Conservation (phyloP, 495 filamentous ascomycete species). For the Annulohypoxylon maeteangense region DNA sequence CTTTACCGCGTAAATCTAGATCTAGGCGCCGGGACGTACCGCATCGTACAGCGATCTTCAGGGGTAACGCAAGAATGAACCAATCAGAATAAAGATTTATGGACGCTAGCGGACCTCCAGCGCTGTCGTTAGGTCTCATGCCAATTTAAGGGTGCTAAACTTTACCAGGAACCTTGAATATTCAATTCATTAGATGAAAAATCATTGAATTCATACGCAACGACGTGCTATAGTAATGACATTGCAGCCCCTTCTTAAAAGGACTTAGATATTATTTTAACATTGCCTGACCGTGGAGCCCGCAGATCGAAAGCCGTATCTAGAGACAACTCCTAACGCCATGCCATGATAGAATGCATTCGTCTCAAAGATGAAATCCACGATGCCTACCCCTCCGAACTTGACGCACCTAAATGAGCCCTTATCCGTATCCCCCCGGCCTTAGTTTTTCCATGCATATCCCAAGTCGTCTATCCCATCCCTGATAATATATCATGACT, state of each 20-base stretch:
- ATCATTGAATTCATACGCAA: neutral
- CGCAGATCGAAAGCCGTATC: neutral
- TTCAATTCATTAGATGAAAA: neutral
- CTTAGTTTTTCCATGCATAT: neutral
- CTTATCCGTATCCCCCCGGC: neutral
- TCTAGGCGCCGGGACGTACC: too few species aligned
- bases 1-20: too few species aligned
- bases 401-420: neutral
- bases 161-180: too few species aligned
- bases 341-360: neutral
- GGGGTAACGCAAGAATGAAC: too few species aligned
- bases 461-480: neutral
- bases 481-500: neutral
- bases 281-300: neutral
- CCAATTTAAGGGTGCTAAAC: too few species aligned
- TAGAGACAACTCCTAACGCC: constrained; percentile 7
- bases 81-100: too few species aligned
- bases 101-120: too few species aligned
- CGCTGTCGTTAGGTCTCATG: too few species aligned
- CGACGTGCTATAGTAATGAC: neutral
- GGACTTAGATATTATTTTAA: neutral
- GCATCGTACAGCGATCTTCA: too few species aligned
- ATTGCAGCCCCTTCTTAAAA: neutral
- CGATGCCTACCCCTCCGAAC: neutral
- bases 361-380: neutral